Evolutionary conservation across 164 flowering plant genomes (phyloP), one percentile per base, ranked within the genome.

Genomic region (Sextonia rubra): DNA sequence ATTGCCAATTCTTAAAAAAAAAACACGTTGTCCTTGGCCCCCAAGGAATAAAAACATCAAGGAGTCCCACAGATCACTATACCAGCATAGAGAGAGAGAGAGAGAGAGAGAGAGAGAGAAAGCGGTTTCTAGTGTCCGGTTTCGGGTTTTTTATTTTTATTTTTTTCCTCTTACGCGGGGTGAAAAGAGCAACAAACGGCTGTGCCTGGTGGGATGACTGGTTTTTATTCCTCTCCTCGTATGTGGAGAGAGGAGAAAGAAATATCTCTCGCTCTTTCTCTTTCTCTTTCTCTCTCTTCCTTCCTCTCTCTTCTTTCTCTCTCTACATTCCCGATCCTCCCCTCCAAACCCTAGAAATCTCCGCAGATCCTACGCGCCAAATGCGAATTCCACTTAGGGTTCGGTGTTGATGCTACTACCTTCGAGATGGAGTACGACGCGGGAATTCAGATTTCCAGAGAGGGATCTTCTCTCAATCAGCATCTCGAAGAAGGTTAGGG

Each of bases 371-470:
- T 2, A 14, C 22, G 4, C 12, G 26, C 77, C 27, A 68, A 52
- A 77, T 74, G 86, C 74, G 76, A 65, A 64, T 75, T 76, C 58
- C 68, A 66, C 73, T 66, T 24, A 64, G 69, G 64, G 48, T 62
- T 69, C 66, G 76, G 70, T 82, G 83, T 73, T 78, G 80, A 65
- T 68, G 68, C 72, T 58, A 32, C 8, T 9, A 32, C 8, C 44
- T 70, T 49, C 20, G 24, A 29, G 47, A 85, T 88, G 89, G 88
- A 81, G 30, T 85, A 82, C 64, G 86, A 86, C 66, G 80, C 79
- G 70, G 87, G 87, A 80, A 83, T 86, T 77, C 83, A 86, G 77
- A 79, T 86, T 77, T 73, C 88, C 64, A 77, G 85, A 15, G 91
- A 84, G 47, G 85, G 80, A 15, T 69, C 86, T 58, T 82, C 88